These are phyloP conservation scores for Phytophthora ohioensis DNA, from an alignment of 352 stramenopile species.

Conservation along the genomic window DNA sequence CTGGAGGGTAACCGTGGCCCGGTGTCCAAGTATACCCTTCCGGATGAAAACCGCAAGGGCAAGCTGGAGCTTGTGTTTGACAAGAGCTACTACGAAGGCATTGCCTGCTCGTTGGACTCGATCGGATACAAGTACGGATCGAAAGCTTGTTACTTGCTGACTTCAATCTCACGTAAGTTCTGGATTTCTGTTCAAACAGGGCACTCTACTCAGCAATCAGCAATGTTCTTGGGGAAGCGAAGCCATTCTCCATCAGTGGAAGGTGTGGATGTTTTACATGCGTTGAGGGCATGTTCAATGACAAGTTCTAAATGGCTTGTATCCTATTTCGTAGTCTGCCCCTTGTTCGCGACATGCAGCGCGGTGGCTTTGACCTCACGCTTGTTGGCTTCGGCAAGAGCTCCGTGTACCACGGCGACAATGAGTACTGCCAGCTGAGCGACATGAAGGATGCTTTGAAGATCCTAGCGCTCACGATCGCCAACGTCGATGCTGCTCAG, in stretches of 20 bases:
- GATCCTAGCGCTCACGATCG: constrained; percentile 88
- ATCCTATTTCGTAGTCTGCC: constrained; percentile 49
- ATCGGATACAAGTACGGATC: constrained; percentile 79
- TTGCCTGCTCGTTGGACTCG: constrained; percentile 93
- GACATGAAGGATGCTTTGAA: constrained; percentile 90
- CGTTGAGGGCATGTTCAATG: neutral
- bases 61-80: constrained; percentile 92
- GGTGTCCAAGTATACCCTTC: constrained; percentile 93
- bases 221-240: constrained; percentile 79
- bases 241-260: constrained; percentile 94
- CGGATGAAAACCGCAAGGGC: constrained; percentile 76
- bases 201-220: constrained; percentile 82
- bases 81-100: constrained; percentile 86
- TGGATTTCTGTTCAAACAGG: constrained; percentile 26
- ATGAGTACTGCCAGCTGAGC: constrained; percentile 91
- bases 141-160: neutral
- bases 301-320: constrained; percentile 13
- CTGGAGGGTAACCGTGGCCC: constrained; percentile 87
- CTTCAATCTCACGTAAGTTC: neutral
- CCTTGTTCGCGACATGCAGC: constrained; percentile 82
- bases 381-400: constrained; percentile 85
- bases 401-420: constrained; percentile 92
- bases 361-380: constrained; percentile 76
- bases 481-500: constrained; percentile 64
- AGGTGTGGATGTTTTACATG: constrained; percentile 50